A percentile compares a stretch with the other conserved stretches of the same genome.
Evolutionary conservation across 2,329 filamentous ascomycete species (phyloP).

Genomic region (Epichloe sp.): DNA sequence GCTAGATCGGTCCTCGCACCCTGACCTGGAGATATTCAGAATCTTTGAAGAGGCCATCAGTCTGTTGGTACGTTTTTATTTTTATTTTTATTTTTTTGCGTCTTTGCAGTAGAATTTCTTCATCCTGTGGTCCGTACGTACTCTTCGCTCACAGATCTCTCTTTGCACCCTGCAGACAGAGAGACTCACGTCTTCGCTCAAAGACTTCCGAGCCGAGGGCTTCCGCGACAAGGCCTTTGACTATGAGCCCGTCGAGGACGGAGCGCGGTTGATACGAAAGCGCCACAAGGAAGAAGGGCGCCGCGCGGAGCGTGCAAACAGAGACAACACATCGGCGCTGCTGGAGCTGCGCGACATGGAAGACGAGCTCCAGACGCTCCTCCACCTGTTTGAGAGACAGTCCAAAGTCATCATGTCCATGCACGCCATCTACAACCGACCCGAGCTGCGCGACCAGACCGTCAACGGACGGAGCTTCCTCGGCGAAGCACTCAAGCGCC

Average conservation of each 20-base stretch:
- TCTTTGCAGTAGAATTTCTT: background rate
- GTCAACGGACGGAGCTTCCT: constrained; percentile 38
- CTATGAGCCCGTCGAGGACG: constrained; percentile 27
- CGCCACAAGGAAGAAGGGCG: constrained; percentile 27
- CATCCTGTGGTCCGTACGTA: background rate
- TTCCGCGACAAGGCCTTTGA: constrained; percentile 33
- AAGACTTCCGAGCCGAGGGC: constrained; percentile 45
- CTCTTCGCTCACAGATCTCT: background rate
- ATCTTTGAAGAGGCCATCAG: constrained; percentile 56
- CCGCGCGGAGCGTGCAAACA: constrained; percentile 42
- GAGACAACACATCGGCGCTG: constrained; percentile 48
- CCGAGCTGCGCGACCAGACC: constrained; percentile 27
- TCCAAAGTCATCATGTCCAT: constrained; percentile 34
- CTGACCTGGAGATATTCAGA: constrained; percentile 48
- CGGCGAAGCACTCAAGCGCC: constrained; percentile 34
- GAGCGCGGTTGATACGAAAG: constrained; percentile 25
- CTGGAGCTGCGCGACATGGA: constrained; percentile 52
- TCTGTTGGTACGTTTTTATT: constrained; percentile 33
- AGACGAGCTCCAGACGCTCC: constrained; percentile 46
- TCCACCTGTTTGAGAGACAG: constrained; percentile 45
- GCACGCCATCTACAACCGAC: constrained; percentile 28
- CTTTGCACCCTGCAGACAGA: constrained; percentile 33
- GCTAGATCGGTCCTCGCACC: constrained; percentile 44
- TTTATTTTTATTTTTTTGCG: too few species aligned
- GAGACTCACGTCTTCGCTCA: constrained; percentile 48